A percentile compares a stretch with the other conserved stretches of the same genome.
Evolutionary conservation across 169 alveolate species (phyloP).

Genomic region (Plasmodium relictum): DNA sequence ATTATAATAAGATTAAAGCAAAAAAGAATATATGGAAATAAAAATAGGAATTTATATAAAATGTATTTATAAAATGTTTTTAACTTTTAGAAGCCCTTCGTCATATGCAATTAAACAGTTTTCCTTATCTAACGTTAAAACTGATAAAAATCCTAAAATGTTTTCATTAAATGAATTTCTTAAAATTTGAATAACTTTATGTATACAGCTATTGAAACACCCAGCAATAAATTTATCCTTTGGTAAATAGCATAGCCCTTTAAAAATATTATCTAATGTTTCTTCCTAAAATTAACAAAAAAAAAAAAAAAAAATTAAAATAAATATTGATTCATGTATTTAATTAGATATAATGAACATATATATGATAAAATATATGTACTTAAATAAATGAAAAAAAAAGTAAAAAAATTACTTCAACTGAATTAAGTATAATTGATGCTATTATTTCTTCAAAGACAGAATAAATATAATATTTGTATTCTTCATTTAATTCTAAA

Average conservation of each 20-base stretch:
- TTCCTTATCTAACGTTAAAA: conserved; percentile 48
- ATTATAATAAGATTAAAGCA: no score
- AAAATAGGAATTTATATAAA: background rate
- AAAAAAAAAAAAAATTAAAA: background rate
- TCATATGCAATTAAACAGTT: conserved; percentile 70
- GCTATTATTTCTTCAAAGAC: conserved; percentile 73
- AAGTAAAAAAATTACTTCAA: conserved; percentile 20
- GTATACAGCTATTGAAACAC: conserved; percentile 41
- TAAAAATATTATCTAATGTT: conserved; percentile 53
- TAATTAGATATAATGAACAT: no score
- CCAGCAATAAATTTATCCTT: conserved; percentile 35
- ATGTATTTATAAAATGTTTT: background rate
- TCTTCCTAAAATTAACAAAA: conserved; percentile 7
- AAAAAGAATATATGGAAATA: background rate
- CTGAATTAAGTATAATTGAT: conserved; percentile 37
- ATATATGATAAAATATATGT: background rate
- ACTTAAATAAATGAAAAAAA: background rate
- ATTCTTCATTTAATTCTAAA: conserved; percentile 47
- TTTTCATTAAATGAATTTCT: conserved; percentile 27
- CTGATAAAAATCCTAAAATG: conserved; percentile 34
- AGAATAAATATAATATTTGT: conserved; percentile 27
- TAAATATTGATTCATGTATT: no score
- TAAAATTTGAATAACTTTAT: conserved; percentile 36
- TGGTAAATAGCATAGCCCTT: conserved; percentile 33
- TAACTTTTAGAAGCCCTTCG: conserved; percentile 70